phyloP scores from a whole-genome alignment of 139 green algal genomes.

The Closterium sp. region DNA sequence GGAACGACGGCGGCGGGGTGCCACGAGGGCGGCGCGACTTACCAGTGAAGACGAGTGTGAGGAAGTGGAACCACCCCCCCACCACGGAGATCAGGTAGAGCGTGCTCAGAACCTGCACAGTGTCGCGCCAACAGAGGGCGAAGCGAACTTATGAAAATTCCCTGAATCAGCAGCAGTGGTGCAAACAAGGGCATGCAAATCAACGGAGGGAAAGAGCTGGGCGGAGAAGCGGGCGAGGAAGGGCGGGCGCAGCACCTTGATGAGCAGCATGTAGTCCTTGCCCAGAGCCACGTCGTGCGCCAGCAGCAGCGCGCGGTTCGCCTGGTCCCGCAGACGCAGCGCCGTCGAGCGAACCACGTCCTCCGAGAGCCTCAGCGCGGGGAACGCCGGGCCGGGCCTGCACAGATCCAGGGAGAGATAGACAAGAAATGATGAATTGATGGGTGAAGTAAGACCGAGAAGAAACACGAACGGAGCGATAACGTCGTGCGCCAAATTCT shows the following conservation, averaged over 20 bases:
- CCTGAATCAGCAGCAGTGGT: too few species aligned
- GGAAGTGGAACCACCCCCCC: conserved; percentile 38
- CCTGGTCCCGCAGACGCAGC: background rate
- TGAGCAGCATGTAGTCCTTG: conserved; percentile 39
- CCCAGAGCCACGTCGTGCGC: conserved; percentile 29
- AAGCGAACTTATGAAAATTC: too few species aligned
- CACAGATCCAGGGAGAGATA: conserved; percentile 9
- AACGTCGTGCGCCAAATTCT: too few species aligned
- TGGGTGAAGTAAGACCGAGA: too few species aligned
- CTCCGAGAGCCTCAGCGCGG: conserved; percentile 24
- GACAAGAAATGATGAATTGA: too few species aligned
- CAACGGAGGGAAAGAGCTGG: background rate
- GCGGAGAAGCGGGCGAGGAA: background rate
- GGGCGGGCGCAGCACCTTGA: conserved; percentile 12
- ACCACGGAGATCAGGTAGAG: conserved; percentile 25
- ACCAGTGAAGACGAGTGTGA: conserved; percentile 39
- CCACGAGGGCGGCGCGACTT: too few species aligned
- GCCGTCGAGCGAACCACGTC: background rate
- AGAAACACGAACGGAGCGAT: too few species aligned
- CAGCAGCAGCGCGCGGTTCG: conserved; percentile 28
- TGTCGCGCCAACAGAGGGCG: too few species aligned
- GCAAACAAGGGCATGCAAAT: background rate
- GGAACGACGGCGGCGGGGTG: too few species aligned
- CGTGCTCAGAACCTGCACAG: conserved; percentile 23
- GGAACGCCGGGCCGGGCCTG: conserved; percentile 31